Evolutionary conservation across 768 basidiomycete genomes (phyloP).

Genomic region (Collybiopsis confluens): DNA sequence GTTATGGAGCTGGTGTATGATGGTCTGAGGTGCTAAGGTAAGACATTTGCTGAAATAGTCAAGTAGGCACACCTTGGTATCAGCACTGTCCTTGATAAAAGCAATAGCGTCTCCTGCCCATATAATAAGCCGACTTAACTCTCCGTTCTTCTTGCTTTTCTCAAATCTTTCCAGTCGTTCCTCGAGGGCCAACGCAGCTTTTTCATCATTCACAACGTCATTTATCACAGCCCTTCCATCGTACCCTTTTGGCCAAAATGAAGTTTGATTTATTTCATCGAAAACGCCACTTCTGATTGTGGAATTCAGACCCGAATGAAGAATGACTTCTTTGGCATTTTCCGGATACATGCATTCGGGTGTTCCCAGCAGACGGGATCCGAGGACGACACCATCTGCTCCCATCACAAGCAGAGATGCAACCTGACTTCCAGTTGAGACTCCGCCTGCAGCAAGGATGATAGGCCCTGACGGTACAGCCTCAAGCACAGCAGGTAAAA

Average conservation of each 20-base stretch:
- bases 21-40: not conserved
- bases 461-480: conserved; percentile 28
- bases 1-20: conserved; percentile 18
- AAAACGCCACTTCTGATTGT: conserved; percentile 38
- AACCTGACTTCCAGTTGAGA: conserved; percentile 40
- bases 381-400: conserved; percentile 40
- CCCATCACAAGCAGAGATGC: conserved; percentile 38
- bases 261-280: conserved; percentile 34
- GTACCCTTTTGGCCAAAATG: conserved; percentile 37
- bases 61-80: conserved; percentile 20
- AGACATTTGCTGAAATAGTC: not conserved
- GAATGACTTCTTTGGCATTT: conserved; percentile 33
- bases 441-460: conserved; percentile 46
- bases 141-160: conserved; percentile 24
- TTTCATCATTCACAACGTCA: conserved; percentile 25
- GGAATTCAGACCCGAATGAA: conserved; percentile 25
- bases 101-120: too few species aligned
- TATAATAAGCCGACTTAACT: conserved; percentile 27
- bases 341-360: conserved; percentile 35
- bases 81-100: conserved; percentile 26
- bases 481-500: conserved; percentile 30
- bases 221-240: conserved; percentile 46
- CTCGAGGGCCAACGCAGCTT: conserved; percentile 27
- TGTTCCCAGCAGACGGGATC: conserved; percentile 47
- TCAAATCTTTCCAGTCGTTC: conserved; percentile 22